Evolutionary conservation across 2,329 filamentous ascomycete genomes (phyloP).

Genomic region (Ophiostoma tasmaniense): DNA sequence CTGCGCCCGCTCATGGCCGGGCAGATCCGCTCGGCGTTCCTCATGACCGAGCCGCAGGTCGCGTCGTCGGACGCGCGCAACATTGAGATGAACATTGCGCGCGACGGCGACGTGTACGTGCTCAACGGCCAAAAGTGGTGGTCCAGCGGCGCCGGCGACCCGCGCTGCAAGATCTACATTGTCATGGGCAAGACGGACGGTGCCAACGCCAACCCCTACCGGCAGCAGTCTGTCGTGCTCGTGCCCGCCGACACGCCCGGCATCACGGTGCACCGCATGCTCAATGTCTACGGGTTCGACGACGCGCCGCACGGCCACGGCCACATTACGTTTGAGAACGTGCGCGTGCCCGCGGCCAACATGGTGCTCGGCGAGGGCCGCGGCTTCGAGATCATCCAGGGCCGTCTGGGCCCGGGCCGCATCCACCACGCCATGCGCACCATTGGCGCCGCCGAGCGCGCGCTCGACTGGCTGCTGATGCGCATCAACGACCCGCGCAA

Average conservation of each 20-base stretch:
- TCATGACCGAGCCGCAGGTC: slow-evolving; percentile 88
- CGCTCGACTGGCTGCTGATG: slow-evolving; percentile 89
- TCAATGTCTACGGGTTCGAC: slow-evolving; percentile 90
- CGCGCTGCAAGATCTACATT: slow-evolving; percentile 84
- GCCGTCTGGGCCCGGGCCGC: slow-evolving; percentile 85
- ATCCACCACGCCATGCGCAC: slow-evolving; percentile 98
- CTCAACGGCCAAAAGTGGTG: slow-evolving; percentile 99
- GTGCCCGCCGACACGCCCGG: slow-evolving; percentile 75
- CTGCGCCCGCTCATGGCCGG: slow-evolving; percentile 72
- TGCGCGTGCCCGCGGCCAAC: slow-evolving; percentile 74
- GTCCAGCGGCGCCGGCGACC: slow-evolving; percentile 92
- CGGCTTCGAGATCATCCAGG: slow-evolving; percentile 97
- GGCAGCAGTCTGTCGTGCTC: slow-evolving; percentile 86
- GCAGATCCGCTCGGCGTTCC: slow-evolving; percentile 77
- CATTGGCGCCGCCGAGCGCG: slow-evolving; percentile 83
- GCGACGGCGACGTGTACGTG: slow-evolving; percentile 80
- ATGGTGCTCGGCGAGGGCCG: slow-evolving; percentile 88
- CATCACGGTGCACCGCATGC: slow-evolving; percentile 88
- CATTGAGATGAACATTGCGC: slow-evolving; percentile 73
- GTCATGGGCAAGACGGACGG: slow-evolving; percentile 92
- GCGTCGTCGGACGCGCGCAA: slow-evolving; percentile 89
- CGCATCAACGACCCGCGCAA: slow-evolving; percentile 88
- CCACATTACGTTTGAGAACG: slow-evolving; percentile 81
- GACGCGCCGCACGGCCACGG: slow-evolving; percentile 98
- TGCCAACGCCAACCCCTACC: slow-evolving; percentile 65